Evolutionary conservation across 805 yeast species (phyloP), one percentile per base, ranked within the genome.

Genomic region (Tetrapisispora namnaoensis): DNA sequence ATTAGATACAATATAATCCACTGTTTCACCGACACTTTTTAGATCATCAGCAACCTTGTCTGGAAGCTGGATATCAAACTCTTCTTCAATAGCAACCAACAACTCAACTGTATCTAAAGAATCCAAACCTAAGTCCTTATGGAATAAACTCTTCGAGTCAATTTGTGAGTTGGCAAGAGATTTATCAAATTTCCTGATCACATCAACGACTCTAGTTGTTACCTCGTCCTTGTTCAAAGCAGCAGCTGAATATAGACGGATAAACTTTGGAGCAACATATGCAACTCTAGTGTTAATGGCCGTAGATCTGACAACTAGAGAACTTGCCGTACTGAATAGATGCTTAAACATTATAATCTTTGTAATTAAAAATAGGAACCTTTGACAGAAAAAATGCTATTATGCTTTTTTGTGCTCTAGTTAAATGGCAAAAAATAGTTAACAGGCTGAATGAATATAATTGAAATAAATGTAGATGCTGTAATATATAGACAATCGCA

Each of bases 21-120:
- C 79, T 52, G 96, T 95, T 73, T 90, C 95, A 58, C 87, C 89
- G 55, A 93, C 93, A 49, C 95, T 86, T 74, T 85, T 88, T 69
- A 93, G 82, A 65, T 85, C 90, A 67, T 91, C 97, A 48, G 96
- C 93, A 59, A 87, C 86, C 67, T 85, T 82, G 72, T 88, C 96
- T 36, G 95, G 88, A 63, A 86, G 80, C 66, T 83, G 86, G 63
- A 87, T 78, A 61, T 86, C 88, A 56, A 83, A 83, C 67, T 83
- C 90, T 75, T 90, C 96, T 75, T 91, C 99, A 62, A 91, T 83
- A 50, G 96, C 96, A 69, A 93, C 95, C 60, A 93, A 77, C 49
- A 93, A 90, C 73, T 91, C 99, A 53, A 91, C 96, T 54, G 93
- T 85, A 64, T 91, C 99, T 57, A 91, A 77, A 10, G 96, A 86